Base-by-base conservation (phyloP, 1,139 yeast genomes). In the Protomyces inouyei region DNA sequence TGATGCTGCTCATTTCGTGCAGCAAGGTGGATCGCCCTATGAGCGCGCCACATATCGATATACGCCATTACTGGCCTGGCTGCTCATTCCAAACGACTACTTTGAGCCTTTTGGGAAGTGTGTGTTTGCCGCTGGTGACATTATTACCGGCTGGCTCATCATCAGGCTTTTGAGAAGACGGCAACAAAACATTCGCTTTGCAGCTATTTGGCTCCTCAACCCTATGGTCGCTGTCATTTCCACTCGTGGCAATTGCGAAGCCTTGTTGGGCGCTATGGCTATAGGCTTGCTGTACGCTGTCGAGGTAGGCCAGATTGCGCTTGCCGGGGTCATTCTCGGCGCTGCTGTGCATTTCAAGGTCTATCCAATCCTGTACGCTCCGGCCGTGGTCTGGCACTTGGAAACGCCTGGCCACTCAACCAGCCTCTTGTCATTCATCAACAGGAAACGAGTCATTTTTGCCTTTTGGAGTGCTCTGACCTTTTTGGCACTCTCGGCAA, bases 161-260 rank as follows among this genome's bases (percentile, higher is more conserved):
- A 72, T 82, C 60, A 76, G 77, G 66, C 73, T 86, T 9, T 73
- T 85, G 57, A 69, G 70, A 51, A 67, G 70, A 38, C 69, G 74
- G 35, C 66, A 70, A 9, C 77, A 76, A 57, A 77, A 79, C 21
- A 69, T 79, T 25, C 64, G 78, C 12, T 78, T 84, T 66, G 75
- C 85, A 40, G 76, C 87, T 0, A 77, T 91, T 3, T 93, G 98
- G 98, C 78, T 93, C 51, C 79, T 90, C 70, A 93, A 93, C 74
- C 98, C 98, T 12, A 88, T 93, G 95, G 98, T 92, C 0, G 84
- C 88, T 38, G 91, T 96, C 1, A 93, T 93, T 54, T 86, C 95
- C 68, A 91, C 98, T 0, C 78, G 98, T 64, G 98, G 98, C 0
- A 88, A 95, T 23, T 87, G 97, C 0, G 98, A 93, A 73, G 92